These are phyloP conservation scores for Aegilops bicornis DNA, from an alignment of 176 grass and related monocot species.

Conservation along the genomic window DNA sequence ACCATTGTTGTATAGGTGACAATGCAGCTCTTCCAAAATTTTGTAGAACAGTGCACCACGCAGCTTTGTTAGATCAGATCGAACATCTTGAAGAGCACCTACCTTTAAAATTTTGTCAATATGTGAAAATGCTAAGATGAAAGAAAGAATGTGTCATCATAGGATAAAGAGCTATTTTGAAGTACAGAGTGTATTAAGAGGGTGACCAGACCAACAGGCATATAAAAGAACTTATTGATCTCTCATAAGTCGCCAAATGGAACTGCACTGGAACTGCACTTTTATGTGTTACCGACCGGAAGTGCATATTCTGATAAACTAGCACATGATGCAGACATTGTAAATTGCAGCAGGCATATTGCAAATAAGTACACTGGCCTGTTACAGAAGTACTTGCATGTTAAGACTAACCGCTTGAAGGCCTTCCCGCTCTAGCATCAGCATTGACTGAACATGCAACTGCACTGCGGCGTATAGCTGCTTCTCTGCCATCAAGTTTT, in stretches of 20 bases:
- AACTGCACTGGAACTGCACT: not conserved
- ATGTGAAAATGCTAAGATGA: constrained; percentile 20
- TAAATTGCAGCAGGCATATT: constrained; percentile 18
- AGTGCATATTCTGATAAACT: not conserved
- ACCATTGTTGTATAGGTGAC: constrained; percentile 91
- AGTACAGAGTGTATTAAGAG: not conserved
- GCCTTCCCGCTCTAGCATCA: constrained; percentile 94
- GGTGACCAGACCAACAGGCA: not conserved
- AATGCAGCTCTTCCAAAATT: constrained; percentile 95
- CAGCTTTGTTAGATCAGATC: constrained; percentile 88
- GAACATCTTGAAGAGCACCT: constrained; percentile 99
- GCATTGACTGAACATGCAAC: constrained; percentile 89
- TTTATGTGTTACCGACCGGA: not conserved
- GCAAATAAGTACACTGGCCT: not conserved
- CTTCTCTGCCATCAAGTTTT: constrained; percentile 81
- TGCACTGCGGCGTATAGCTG: constrained; percentile 96
- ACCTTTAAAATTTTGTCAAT: constrained; percentile 66
- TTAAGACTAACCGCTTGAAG: constrained; percentile 88
- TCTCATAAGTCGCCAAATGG: not conserved
- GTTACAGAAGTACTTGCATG: constrained; percentile 19
- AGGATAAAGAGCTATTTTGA: not conserved
- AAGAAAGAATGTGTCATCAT: constrained; percentile 23
- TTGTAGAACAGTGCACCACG: constrained; percentile 91
- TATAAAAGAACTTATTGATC: constrained; percentile 12
- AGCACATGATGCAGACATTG: not conserved